Percentiles rank a stretch among this genome's conserved stretches.
Evolutionary conservation across 495 filamentous ascomycete genomes (phyloP).

Genomic region (Cairneyella variabilis): DNA sequence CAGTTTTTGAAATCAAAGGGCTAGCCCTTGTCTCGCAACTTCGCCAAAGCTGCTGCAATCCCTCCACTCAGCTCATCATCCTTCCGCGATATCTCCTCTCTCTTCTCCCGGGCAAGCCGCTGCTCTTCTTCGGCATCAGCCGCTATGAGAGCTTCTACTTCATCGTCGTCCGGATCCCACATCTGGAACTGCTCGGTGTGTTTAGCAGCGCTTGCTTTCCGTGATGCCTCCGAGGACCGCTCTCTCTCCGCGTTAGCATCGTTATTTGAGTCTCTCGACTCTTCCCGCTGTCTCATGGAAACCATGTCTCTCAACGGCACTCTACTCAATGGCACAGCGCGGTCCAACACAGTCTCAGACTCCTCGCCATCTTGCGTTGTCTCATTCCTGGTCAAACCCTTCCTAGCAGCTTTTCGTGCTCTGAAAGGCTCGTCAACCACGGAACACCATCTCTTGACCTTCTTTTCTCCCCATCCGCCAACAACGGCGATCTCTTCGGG

Average conservation of each 20-base stretch:
- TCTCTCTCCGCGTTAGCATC: no score
- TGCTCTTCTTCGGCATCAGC: conserved; percentile 36
- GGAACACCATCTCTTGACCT: conserved; percentile 77
- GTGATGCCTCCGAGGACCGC: no score
- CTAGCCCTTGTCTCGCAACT: conserved; percentile 35
- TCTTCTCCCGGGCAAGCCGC: conserved; percentile 20
- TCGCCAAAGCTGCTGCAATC: conserved; percentile 49
- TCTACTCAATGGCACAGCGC: conserved; percentile 35
- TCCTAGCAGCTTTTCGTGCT: conserved; percentile 61
- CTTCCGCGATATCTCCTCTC: conserved; percentile 27
- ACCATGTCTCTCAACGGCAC: conserved; percentile 32
- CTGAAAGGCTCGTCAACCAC: conserved; percentile 82
- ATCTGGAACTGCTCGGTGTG: conserved; percentile 14
- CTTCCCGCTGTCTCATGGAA: background rate
- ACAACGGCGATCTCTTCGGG: conserved; percentile 80
- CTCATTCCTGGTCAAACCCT: conserved; percentile 30
- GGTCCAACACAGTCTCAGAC: conserved; percentile 21
- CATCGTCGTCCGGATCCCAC: conserved; percentile 41
- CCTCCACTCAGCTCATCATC: conserved; percentile 45
- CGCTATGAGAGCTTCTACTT: conserved; percentile 44
- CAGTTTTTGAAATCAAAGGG: background rate
- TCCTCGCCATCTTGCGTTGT: conserved; percentile 20
- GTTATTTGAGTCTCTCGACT: background rate
- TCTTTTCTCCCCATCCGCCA: conserved; percentile 92
- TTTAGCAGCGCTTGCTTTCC: no score